Evolutionary conservation across 352 stramenopile species (phyloP).

Genomic region (Globisporangium okanoganense): DNA sequence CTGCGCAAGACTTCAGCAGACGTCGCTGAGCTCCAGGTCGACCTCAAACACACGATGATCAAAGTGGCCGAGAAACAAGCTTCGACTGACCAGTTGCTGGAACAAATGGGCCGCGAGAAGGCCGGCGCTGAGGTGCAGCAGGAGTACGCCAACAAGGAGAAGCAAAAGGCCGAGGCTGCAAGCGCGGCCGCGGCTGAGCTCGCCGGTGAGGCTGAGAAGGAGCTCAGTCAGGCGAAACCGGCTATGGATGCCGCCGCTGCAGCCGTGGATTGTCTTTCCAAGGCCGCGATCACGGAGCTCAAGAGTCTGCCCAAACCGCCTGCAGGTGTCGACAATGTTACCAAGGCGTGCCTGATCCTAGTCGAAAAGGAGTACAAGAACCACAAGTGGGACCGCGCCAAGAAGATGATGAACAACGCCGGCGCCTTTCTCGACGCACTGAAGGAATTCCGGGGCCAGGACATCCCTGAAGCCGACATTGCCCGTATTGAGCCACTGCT

Average conservation of each 20-base stretch:
- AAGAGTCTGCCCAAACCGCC: slow-evolving; percentile 96
- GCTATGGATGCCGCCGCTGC: slow-evolving; percentile 95
- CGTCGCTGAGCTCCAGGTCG: slow-evolving; percentile 94
- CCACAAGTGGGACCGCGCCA: slow-evolving; percentile 97
- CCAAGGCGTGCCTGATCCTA: slow-evolving; percentile 94
- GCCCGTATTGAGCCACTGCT: slow-evolving; percentile 90
- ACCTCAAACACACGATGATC: slow-evolving; percentile 94
- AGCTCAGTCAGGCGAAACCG: slow-evolving; percentile 94
- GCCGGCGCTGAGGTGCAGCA: slow-evolving; percentile 92
- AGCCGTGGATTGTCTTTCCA: slow-evolving; percentile 96
- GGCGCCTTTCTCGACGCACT: slow-evolving; percentile 93
- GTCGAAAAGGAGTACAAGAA: slow-evolving; percentile 98
- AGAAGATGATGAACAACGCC: slow-evolving; percentile 99
- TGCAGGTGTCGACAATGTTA: slow-evolving; percentile 94
- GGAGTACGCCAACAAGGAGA: slow-evolving; percentile 93
- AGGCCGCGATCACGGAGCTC: slow-evolving; percentile 95
- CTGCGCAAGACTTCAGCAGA: slow-evolving; percentile 95
- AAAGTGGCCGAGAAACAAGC: slow-evolving; percentile 96
- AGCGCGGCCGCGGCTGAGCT: slow-evolving; percentile 91
- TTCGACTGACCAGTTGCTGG: slow-evolving; percentile 91
- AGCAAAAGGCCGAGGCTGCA: slow-evolving; percentile 90
- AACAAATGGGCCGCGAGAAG: slow-evolving; percentile 94
- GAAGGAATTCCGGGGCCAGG: slow-evolving; percentile 91
- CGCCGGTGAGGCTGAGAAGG: slow-evolving; percentile 92
- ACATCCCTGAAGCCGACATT: slow-evolving; percentile 95